Percentiles rank a stretch among this genome's conserved stretches.
Conservation (phyloP, 495 filamentous ascomycete genomes). For the Polyplosphaeria fusca region DNA sequence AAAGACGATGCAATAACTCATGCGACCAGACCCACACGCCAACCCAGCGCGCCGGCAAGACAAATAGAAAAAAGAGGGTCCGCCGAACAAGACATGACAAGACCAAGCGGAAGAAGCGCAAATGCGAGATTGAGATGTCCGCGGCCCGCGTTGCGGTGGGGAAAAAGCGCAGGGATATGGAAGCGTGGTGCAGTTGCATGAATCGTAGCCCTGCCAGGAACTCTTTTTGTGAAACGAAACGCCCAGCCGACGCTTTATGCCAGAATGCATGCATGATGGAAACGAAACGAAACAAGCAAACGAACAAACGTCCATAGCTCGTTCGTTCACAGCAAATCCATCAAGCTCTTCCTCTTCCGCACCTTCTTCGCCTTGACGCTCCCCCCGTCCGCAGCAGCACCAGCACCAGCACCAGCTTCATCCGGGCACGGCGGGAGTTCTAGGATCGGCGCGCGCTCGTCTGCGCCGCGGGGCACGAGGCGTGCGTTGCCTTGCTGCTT, state of each 20-base stretch:
- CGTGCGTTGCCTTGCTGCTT: background rate
- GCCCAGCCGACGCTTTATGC: background rate
- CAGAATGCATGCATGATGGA: background rate
- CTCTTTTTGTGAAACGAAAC: background rate
- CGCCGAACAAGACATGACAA: no score
- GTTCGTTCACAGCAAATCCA: slow-evolving; percentile 17
- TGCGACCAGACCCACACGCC: no score
- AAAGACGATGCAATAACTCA: no score
- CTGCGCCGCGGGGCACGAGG: slow-evolving; percentile 29
- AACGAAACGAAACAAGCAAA: slow-evolving; percentile 1
- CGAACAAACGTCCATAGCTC: no score
- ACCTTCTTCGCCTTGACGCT: slow-evolving; percentile 19
- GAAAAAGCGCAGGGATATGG: no score
- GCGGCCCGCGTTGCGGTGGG: no score
- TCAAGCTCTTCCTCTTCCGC: slow-evolving; percentile 29
- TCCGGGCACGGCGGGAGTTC: slow-evolving; percentile 28
- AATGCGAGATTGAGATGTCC: no score
- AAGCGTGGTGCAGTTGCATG: no score
- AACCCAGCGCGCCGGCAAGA: no score
- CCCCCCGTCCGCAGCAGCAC: background rate
- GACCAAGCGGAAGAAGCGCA: no score
- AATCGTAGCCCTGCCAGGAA: no score
- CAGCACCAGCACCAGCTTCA: background rate
- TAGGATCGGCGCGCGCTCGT: slow-evolving; percentile 28
- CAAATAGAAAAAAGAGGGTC: no score